Percentiles rank a stretch among this genome's conserved stretches.
These are phyloP conservation scores for Shiraia sp. DNA, from an alignment of 2,329 filamentous ascomycete species.

Conservation along the genomic window DNA sequence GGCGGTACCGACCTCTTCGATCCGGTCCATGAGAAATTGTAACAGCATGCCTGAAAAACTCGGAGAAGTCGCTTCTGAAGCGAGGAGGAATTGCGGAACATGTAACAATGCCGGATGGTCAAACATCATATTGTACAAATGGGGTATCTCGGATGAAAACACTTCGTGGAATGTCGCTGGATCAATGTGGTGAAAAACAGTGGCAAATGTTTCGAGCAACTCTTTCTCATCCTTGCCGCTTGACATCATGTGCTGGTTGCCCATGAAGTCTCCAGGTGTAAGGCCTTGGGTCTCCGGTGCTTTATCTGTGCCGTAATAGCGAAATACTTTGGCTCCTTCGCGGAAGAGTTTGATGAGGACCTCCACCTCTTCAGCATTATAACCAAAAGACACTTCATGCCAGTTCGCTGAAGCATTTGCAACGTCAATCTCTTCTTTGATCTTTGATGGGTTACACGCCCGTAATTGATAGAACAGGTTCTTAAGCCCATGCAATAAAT, in stretches of 20 bases:
- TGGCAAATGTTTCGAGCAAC: slow-evolving; percentile 93
- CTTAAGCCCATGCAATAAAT: slow-evolving; percentile 92
- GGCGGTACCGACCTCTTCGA: slow-evolving; percentile 89
- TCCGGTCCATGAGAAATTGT: slow-evolving; percentile 94
- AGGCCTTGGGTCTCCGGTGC: slow-evolving; percentile 73
- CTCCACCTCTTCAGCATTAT: slow-evolving; percentile 94
- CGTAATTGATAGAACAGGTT: slow-evolving; percentile 95
- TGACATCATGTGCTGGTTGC: slow-evolving; percentile 91
- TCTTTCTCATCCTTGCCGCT: slow-evolving; percentile 97
- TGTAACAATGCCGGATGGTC: slow-evolving; percentile 93
- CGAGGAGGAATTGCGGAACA: slow-evolving; percentile 96
- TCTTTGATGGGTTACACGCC: slow-evolving; percentile 73
- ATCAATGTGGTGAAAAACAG: slow-evolving; percentile 97
- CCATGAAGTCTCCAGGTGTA: slow-evolving; percentile 88
- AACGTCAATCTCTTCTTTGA: slow-evolving; percentile 67
- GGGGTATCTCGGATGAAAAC: slow-evolving; percentile 95
- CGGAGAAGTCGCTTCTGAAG: slow-evolving; percentile 96
- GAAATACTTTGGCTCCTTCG: slow-evolving; percentile 93
- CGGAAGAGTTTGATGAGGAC: slow-evolving; percentile 97
- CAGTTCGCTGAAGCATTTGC: slow-evolving; percentile 84
- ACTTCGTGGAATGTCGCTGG: slow-evolving; percentile 98
- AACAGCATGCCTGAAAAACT: slow-evolving; percentile 98
- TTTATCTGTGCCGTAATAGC: slow-evolving; percentile 93
- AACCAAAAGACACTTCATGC: slow-evolving; percentile 94
- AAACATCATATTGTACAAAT: slow-evolving; percentile 96